phyloP scores from a whole-genome alignment of 192 early-diverging fungal species.

The Paraglomus brasilianum region DNA sequence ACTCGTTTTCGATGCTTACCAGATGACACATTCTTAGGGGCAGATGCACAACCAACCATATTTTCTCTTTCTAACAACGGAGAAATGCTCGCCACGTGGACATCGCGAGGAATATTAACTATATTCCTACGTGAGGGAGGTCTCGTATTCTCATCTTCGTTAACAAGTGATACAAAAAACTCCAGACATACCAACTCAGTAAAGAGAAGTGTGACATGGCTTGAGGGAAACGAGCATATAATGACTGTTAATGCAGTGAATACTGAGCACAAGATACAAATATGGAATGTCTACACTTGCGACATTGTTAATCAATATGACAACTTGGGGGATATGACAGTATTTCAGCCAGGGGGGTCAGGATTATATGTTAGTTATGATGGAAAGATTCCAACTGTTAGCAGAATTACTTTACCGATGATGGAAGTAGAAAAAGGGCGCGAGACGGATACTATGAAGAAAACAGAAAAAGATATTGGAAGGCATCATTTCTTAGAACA shows the following conservation, averaged over 20 bases:
- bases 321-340: neutral
- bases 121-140: constrained; percentile 11
- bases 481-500: neutral
- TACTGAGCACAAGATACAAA: neutral
- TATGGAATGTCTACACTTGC: constrained; percentile 17
- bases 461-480: neutral
- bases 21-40: constrained; percentile 14
- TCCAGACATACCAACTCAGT: neutral
- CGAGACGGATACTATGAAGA: too few relatives aligned
- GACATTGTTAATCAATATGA: neutral
- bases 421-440: too few relatives aligned
- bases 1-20: constrained; percentile 6
- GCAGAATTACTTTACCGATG: neutral
- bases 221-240: constrained; percentile 15
- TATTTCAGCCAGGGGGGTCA: constrained; percentile 3
- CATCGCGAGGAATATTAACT: constrained; percentile 12
- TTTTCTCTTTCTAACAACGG: constrained; percentile 1
- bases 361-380: neutral
- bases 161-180: neutral
- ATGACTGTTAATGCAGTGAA: neutral
- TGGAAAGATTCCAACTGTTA: neutral
- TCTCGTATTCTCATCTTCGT: constrained; percentile 6
- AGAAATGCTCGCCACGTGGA: constrained; percentile 20
- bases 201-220: neutral
- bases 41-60: constrained; percentile 12